phyloP scores from a whole-genome alignment of 768 basidiomycete genomes.

The Podaxis pistillaris region DNA sequence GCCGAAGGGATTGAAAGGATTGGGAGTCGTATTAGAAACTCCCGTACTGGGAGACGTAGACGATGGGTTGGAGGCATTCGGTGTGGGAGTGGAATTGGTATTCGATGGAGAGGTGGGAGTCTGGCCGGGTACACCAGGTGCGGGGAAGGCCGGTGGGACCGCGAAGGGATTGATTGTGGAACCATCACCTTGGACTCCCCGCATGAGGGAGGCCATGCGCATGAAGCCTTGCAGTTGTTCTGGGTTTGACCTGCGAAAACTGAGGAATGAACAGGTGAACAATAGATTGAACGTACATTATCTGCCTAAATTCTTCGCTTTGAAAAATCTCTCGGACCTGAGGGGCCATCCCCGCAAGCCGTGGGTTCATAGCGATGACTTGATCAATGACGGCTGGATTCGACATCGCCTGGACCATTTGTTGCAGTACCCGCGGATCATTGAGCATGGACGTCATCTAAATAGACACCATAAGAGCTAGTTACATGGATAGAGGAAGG shows the following conservation, averaged over 20 bases:
- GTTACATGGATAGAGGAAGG: neutral
- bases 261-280: slow-evolving; percentile 1
- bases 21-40: slow-evolving; percentile 16
- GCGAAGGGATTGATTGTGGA: slow-evolving; percentile 23
- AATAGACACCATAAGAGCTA: slow-evolving; percentile 8
- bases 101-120: slow-evolving; percentile 31
- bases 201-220: slow-evolving; percentile 63
- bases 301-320: slow-evolving; percentile 68
- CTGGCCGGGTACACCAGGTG: slow-evolving; percentile 43
- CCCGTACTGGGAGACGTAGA: slow-evolving; percentile 20
- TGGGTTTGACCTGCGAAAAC: slow-evolving; percentile 62
- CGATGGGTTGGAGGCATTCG: slow-evolving; percentile 16
- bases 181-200: slow-evolving; percentile 36
- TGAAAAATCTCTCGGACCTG: slow-evolving; percentile 79
- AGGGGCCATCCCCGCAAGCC: slow-evolving; percentile 72
- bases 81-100: slow-evolving; percentile 21
- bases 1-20: slow-evolving; percentile 30
- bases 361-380: slow-evolving; percentile 79
- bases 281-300: slow-evolving; percentile 56
- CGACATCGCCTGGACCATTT: slow-evolving; percentile 85
- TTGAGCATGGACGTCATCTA: slow-evolving; percentile 86
- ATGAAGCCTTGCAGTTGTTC: slow-evolving; percentile 73
- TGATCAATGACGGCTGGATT: slow-evolving; percentile 90
- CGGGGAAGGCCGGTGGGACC: slow-evolving; percentile 42
- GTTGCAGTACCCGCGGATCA: slow-evolving; percentile 79